Conservation (phyloP, 805 yeast species). For the Myxozyma monticola region DNA sequence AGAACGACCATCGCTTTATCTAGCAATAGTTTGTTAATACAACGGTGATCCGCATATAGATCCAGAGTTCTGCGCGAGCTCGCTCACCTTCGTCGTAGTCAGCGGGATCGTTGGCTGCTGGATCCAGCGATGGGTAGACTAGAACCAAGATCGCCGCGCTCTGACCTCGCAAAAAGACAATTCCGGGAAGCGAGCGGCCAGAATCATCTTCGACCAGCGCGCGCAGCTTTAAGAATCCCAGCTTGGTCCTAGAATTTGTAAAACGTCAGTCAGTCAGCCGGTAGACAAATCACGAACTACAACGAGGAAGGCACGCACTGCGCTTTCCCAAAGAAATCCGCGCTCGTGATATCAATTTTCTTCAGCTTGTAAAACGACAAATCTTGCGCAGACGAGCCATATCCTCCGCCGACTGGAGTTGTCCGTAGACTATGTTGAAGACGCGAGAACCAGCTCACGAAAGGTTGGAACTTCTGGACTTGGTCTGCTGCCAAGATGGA, state of each 20-base stretch:
- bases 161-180: conserved; percentile 35
- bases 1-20: conserved; percentile 28
- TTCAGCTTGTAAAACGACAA: conserved; percentile 18
- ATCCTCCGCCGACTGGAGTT: conserved; percentile 22
- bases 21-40: not conserved
- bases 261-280: too few relatives aligned
- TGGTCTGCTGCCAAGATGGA: conserved; percentile 9
- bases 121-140: conserved; percentile 21
- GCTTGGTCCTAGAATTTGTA: conserved; percentile 1
- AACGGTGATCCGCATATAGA: not conserved
- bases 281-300: not conserved
- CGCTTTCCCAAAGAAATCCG: conserved; percentile 29
- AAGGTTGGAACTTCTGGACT: conserved; percentile 16
- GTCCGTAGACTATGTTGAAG: conserved; percentile 9
- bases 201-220: conserved; percentile 31
- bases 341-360: conserved; percentile 31
- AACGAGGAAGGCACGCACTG: not conserved
- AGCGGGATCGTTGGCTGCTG: conserved; percentile 17
- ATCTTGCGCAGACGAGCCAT: not conserved
- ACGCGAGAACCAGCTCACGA: conserved; percentile 18
- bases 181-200: conserved; percentile 33
- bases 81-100: conserved; percentile 25
- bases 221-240: conserved; percentile 35
- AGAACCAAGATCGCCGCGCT: conserved; percentile 34
- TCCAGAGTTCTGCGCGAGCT: too few relatives aligned